Evolutionary conservation across 805 yeast species (phyloP), one percentile per base, ranked within the genome.

Genomic region (Teunomyces pallodes): DNA sequence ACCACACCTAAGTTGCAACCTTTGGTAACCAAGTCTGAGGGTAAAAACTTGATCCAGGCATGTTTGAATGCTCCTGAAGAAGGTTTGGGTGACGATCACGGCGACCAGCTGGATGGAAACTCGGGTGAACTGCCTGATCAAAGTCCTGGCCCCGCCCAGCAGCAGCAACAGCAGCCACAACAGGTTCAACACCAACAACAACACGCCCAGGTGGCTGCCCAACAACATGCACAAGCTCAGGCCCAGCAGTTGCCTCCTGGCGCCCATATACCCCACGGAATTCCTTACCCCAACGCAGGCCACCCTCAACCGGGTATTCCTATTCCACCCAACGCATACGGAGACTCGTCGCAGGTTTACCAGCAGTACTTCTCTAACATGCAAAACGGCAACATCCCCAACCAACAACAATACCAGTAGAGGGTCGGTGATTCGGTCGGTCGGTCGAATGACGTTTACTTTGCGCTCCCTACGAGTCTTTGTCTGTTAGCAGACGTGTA

Each of bases 1-100:
- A 92, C 98, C 48, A 94, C 99, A n/a, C 99, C 99, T 50, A 94
- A 94, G 71, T 83, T 94, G 64, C 98, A 94, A 72, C 99, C 99
- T 7, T 80, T 94, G 59, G 99, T 94, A 46, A 94, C 98, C 36
- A 91, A 92, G 70, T 86, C 95, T 45, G 99, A 94, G 73, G 99
- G 99, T 57, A 91, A 94, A 69, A 91, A 91, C 69, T 80, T 92
- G 61, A 92, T 92, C 62, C 97, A 94, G 74, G 96, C 97, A 10
- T 94, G 99, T 67, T 76, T 92, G 62, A 90, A 92, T 67, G 98
- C 98, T 7, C 96, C 97, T n/a, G 96, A 90, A 61, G 92, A 86
- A 54, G 82, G 83, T 9, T 72, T 80, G 56, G 84, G 81, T 31
- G 87, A 82, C 43, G 90, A 84, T 42, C 87, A 81, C 51, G 76